Evolutionary conservation across 106 monocot genomes (phyloP), one percentile per base, ranked within the genome.

Genomic region (Platanthera zijinensis): DNA sequence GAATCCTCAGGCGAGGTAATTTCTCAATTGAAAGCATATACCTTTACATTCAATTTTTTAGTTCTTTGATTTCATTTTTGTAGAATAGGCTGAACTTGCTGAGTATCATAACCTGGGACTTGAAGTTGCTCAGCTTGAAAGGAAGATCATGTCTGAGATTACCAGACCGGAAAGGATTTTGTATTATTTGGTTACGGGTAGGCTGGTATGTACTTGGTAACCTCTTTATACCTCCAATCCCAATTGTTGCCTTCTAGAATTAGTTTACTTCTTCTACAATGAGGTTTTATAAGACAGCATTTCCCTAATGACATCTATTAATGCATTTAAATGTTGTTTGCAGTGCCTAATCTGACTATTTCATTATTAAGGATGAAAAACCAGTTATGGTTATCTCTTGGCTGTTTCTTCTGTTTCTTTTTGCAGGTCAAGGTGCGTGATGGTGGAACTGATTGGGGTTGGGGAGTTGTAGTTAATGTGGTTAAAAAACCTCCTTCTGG

Each of bases 381-480:
- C 32, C 46, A 69, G 0, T 39, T 39, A 39, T 39, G 39, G 39
- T 39, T 8, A 48, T 18, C 3, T 73, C 18, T 3, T 73, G 22
- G 12, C 6, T 32, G 68, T 69, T 53, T 80, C 8, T 32, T 56
- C 19, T 10, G 14, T 56, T 64, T 28, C 52, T 10, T 66, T 19
- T 48, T 81, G 73, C 86, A 99, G 97, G 89, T 94, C 77, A 99
- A 89, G 80, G 92, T 99, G 22, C 87, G 94, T 50, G 94, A 99
- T 86, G 94, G 92, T 73, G 85, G 82, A 57, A 90, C 90, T 46
- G 92, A 99, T 84, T 99, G 99, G 99, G 99, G 99, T n/a, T 99
- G 99, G 94, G 99, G 99, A n/a, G 94, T 99, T 48, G 99, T 94
- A 14, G 86, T 99, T 59, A 94, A 99, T 75, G 94, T 99, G 46